phyloP scores from a whole-genome alignment of 371 early-diverging fungal species.

The Mortierella sp. region DNA sequence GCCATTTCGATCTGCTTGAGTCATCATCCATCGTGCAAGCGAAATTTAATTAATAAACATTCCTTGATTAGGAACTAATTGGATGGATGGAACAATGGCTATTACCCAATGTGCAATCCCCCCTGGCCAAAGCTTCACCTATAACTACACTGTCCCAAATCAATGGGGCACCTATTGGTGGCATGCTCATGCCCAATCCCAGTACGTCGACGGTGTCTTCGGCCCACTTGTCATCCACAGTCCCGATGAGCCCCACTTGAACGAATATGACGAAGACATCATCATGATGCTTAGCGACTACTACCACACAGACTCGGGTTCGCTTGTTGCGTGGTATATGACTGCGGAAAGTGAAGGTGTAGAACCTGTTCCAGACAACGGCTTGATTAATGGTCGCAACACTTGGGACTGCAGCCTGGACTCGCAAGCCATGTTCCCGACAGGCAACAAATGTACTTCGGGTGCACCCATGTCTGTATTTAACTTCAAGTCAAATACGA shows the following conservation, averaged over 20 bases:
- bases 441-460: slow-evolving; percentile 45
- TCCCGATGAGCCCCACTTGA: slow-evolving; percentile 54
- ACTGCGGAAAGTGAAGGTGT: slow-evolving; percentile 42
- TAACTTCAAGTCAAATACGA: slow-evolving; percentile 19
- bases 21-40: neutral
- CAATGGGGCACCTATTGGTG: slow-evolving; percentile 63
- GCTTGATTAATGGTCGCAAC: slow-evolving; percentile 60
- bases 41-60: too few relatives aligned
- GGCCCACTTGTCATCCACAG: slow-evolving; percentile 59
- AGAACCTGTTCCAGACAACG: slow-evolving; percentile 59
- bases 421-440: slow-evolving; percentile 46
- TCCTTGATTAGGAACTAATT: slow-evolving; percentile 27
- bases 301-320: slow-evolving; percentile 52
- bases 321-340: slow-evolving; percentile 52
- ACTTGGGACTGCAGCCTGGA: slow-evolving; percentile 55
- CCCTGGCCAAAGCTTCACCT: slow-evolving; percentile 37
- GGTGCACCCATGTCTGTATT: slow-evolving; percentile 37
- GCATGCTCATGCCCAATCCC: slow-evolving; percentile 54
- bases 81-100: slow-evolving; percentile 45
- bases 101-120: slow-evolving; percentile 57
- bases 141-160: slow-evolving; percentile 47
- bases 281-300: slow-evolving; percentile 57
- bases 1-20: neutral
- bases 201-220: slow-evolving; percentile 57
- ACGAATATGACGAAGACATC: slow-evolving; percentile 58